Evolutionary conservation across 176 grass and related monocot species (phyloP), one percentile per base, ranked within the genome.

Genomic region (Eragrostis curvula): DNA sequence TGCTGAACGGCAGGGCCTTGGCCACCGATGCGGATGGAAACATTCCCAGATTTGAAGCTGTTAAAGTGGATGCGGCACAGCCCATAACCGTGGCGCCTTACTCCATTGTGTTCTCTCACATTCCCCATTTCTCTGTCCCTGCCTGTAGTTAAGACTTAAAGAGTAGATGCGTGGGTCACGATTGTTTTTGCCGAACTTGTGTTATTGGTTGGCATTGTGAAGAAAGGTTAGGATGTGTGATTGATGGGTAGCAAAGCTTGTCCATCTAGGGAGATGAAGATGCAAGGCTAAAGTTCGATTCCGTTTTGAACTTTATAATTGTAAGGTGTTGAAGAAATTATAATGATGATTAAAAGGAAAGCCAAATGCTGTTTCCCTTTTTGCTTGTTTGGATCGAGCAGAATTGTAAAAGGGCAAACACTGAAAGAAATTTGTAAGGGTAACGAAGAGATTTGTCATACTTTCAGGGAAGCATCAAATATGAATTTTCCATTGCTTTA

Each of bases 21-120:
- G 84, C 66, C 51, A 75, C 90, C 15, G 88, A 79, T 67, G 74
- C 84, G 18, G 39, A 85, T 8, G 91, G 86, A 12, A 79, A 42
- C 65, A 93, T 97, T 72, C 94, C 94, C 36, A 57, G 49, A 13
- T 12, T 91, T 12, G 76, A 87, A 24, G 84, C 77, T 16, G 74
- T 83, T 2, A 29, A 23, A 21, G 83, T 91, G 66, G 72, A 81
- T 7, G 86, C 52, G 2, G 48, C 88, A 21, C 45, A 68, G 74
- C 84, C 86, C 45, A 83, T 93, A 17, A 56, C 23, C 5, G 51
- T 97, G 8, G 76, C 79, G 2, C 86, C 91, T 0, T 61, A 62
- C 77, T 93, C 91, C 69, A 87, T 97, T 57, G 85, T 93, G 49
- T 93, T 93, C 79, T 86, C 76, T 30, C 77, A 78, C 70, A 85